Evolutionary conservation across 257 asterid species (phyloP), one percentile per base, ranked within the genome.

Genomic region (Mitragyna speciosa): DNA sequence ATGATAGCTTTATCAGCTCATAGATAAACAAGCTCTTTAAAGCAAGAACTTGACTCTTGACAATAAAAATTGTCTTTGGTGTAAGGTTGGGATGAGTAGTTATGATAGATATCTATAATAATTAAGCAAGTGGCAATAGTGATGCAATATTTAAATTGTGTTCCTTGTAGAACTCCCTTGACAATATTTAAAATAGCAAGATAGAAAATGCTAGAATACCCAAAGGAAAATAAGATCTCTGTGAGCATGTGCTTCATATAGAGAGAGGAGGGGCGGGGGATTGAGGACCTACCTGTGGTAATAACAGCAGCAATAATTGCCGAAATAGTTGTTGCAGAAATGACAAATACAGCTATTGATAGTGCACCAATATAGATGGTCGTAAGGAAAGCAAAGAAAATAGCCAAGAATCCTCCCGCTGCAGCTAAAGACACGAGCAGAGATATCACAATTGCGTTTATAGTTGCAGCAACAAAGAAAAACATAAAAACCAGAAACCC

Each of bases 321-420:
- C 12, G 88, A 75, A 31, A 88, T 78, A 33, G 97, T 91, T 4
- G 91, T 82, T 3, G 87, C 79, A 51, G 94, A 91, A 66, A 94
- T 90, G 79, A 80, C 92, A 78, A 89, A 84, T 20, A 80, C 88
- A 65, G 97, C 93, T 45, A 87, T 74, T 0, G 88, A 79, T 59
- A 94, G 83, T 43, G 94, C 97, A 59, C 91, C 88, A 49, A 94
- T 77, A 73, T 94, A 92, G 78, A 92, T 89, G 78, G 94, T 92
- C 3, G 92, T 89, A 81, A 90, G 79, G 74, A 83, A 91, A 75
- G 91, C 70, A 79, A 94, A 92, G 94, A 94, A 94, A 54, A 94
- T 77, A 83, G 94, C 97, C 90, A 94, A 80, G 89, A 94, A 92
- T 78, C 97, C 97, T 70, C 98, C 98, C 9, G 94, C 95, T 43